Conservation (phyloP, 148 eudicot genomes). For the Tetragonia tetragonoides region DNA sequence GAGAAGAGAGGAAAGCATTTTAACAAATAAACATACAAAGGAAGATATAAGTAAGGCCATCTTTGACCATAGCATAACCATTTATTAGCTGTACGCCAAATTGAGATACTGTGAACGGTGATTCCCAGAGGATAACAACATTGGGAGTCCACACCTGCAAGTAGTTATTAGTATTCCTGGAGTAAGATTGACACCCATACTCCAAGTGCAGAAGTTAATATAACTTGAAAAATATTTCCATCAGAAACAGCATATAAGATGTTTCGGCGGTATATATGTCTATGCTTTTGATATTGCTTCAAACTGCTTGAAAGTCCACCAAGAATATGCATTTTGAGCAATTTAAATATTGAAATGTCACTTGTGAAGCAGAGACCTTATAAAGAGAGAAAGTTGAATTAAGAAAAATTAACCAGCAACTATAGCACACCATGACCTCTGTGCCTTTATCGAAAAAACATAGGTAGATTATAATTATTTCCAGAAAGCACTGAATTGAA, state of each 20-base stretch:
- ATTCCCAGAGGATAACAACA: constrained; percentile 74
- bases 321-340: neutral
- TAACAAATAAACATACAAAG: constrained; percentile 49
- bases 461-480: neutral
- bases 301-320: too few species aligned
- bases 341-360: too few species aligned
- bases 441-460: neutral
- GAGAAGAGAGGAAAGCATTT: neutral
- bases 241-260: neutral
- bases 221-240: neutral
- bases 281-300: neutral
- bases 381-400: too few species aligned
- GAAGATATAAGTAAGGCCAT: constrained; percentile 85
- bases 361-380: neutral
- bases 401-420: neutral
- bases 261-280: neutral
- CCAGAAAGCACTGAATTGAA: too few species aligned
- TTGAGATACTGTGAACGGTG: constrained; percentile 74
- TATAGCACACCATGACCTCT: too few species aligned
- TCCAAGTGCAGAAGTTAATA: neutral
- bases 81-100: constrained; percentile 69
- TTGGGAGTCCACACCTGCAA: constrained; percentile 88
- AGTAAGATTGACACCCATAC: neutral
- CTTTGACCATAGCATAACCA: constrained; percentile 88
- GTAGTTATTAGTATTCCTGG: constrained; percentile 9